phyloP scores from a whole-genome alignment of 2,329 filamentous ascomycete species.

The Aspergillus versicolor region DNA sequence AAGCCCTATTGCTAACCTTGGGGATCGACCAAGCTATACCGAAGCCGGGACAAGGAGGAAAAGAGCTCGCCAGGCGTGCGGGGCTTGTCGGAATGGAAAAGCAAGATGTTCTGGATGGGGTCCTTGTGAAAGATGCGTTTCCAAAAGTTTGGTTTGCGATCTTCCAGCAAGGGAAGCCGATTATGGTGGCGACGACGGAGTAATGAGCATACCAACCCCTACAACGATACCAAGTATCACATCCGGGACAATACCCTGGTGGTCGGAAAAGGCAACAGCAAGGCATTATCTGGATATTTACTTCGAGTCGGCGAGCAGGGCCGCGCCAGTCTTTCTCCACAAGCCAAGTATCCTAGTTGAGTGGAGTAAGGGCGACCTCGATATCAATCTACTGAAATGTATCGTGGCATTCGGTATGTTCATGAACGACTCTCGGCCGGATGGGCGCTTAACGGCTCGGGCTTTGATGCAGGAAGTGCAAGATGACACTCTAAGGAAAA shows the following conservation, averaged over 20 bases:
- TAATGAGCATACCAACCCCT: not conserved
- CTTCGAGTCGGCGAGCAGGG: not conserved
- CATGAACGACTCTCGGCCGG: not conserved
- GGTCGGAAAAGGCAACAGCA: not conserved
- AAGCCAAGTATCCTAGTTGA: not conserved
- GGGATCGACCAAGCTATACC: not conserved
- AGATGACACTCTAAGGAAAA: not conserved
- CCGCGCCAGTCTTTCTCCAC: not conserved
- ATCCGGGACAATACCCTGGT: not conserved
- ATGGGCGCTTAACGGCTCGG: not conserved
- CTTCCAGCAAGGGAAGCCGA: not conserved
- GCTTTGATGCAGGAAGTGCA: not conserved
- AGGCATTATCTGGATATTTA: not conserved
- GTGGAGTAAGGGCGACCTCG: not conserved
- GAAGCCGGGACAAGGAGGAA: not conserved
- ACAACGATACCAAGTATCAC: not conserved
- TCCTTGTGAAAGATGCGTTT: conserved; percentile 2
- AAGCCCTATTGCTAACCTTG: not conserved
- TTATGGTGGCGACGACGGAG: not conserved
- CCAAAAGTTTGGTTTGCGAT: not conserved
- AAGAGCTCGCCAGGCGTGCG: not conserved
- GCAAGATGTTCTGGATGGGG: not conserved
- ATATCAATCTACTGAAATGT: not conserved
- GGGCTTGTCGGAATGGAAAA: not conserved
- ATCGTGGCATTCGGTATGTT: conserved; percentile 1